These are phyloP conservation scores for Pythium utonaiense DNA, from an alignment of 352 stramenopile species.

Conservation along the genomic window DNA sequence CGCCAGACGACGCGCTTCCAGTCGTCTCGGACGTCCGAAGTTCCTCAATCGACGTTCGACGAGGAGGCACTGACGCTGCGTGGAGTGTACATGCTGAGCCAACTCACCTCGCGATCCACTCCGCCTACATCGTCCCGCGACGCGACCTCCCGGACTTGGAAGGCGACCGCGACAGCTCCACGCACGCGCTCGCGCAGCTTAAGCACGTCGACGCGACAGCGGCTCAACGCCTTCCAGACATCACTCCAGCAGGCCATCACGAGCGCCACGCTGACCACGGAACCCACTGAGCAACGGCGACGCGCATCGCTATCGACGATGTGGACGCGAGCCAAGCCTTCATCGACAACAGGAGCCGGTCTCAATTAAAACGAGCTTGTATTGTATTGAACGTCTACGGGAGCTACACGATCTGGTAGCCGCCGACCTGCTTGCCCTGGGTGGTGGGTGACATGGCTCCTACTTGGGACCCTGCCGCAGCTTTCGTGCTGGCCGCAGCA, in stretches of 20 bases:
- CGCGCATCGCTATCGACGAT: background rate
- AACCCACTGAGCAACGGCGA: background rate
- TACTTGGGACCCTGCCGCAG: background rate
- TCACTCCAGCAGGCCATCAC: conserved; percentile 7
- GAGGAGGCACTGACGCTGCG: background rate
- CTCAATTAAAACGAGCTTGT: background rate
- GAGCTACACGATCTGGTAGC: conserved; percentile 10
- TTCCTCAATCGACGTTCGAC: conserved; percentile 6
- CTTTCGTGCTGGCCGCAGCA: background rate
- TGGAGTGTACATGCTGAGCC: background rate
- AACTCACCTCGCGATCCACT: background rate
- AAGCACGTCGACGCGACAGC: background rate
- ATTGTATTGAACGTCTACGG: background rate
- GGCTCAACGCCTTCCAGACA: background rate
- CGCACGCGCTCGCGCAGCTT: conserved; percentile 2
- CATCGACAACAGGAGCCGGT: background rate
- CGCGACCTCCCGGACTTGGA: background rate
- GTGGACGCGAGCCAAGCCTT: background rate
- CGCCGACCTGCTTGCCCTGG: background rate
- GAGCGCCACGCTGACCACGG: background rate
- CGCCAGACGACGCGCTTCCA: background rate
- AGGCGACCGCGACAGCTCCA: background rate
- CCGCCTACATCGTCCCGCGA: background rate
- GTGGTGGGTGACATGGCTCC: background rate
- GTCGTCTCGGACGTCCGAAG: background rate